Percentiles rank a stretch among this genome's conserved stretches.
Evolutionary conservation across 441 rosid genomes (phyloP).

Genomic region (Mallotus japonicus): DNA sequence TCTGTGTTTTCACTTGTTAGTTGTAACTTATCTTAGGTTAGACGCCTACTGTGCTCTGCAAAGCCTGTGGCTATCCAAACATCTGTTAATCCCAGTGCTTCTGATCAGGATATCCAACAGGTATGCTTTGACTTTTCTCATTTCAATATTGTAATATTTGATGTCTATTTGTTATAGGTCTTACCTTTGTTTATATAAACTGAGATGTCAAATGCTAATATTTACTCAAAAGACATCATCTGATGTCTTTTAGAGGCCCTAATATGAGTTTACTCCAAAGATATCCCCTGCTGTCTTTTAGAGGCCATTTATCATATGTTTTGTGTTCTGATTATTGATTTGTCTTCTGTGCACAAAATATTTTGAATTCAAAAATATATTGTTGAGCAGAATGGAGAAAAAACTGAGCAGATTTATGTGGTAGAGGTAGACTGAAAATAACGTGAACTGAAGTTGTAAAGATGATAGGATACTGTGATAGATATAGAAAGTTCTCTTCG

Average conservation of each 20-base stretch:
- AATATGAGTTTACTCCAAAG: background rate
- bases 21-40: slow-evolving; percentile 55
- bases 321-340: background rate
- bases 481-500: background rate
- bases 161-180: background rate
- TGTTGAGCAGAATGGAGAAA: background rate
- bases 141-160: background rate
- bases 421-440: background rate
- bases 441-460: background rate
- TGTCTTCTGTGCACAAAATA: background rate
- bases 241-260: background rate
- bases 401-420: background rate
- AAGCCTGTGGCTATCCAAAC: slow-evolving; percentile 88
- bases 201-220: background rate
- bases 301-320: background rate
- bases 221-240: background rate
- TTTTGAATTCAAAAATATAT: background rate
- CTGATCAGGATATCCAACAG: slow-evolving; percentile 99
- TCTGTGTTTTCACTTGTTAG: slow-evolving; percentile 13
- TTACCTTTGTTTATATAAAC: background rate
- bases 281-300: background rate
- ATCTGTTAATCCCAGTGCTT: slow-evolving; percentile 69
- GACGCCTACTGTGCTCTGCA: slow-evolving; percentile 90
- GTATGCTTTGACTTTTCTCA: slow-evolving; percentile 36
- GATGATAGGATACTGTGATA: background rate